Conservation (phyloP, 2,329 filamentous ascomycete genomes). For the Xylaria sp. region DNA sequence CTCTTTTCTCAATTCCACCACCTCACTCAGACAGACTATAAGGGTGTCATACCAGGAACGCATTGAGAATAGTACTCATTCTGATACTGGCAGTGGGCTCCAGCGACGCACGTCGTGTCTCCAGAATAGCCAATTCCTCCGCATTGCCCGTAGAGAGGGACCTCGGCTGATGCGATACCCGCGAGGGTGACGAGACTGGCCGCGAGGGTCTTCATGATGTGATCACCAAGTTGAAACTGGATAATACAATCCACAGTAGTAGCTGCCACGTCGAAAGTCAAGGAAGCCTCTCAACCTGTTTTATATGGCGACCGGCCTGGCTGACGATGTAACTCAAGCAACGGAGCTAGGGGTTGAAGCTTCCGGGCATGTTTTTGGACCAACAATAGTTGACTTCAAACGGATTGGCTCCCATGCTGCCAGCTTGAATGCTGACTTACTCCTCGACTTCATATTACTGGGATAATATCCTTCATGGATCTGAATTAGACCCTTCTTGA, state of each 20-base stretch:
- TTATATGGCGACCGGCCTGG: not conserved
- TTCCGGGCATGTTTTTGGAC: conserved; percentile 13
- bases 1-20: not conserved
- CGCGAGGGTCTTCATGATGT: conserved; percentile 25
- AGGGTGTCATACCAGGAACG: conserved; percentile 22
- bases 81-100: conserved; percentile 28
- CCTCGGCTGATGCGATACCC: conserved; percentile 22
- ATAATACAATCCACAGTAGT: not conserved
- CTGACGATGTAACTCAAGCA: conserved; percentile 8
- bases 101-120: conserved; percentile 29
- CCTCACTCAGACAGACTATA: not conserved
- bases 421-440: too few species aligned
- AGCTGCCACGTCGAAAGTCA: not conserved
- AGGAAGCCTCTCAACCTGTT: not conserved
- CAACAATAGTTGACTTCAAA: too few species aligned
- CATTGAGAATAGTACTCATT: conserved; percentile 37
- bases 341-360: conserved; percentile 9
- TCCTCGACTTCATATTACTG: not conserved
- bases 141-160: conserved; percentile 32
- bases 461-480: not conserved
- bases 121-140: conserved; percentile 33
- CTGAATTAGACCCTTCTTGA: not conserved
- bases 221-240: not conserved
- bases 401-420: too few species aligned
- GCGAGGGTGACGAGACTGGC: conserved; percentile 22